phyloP scores from a whole-genome alignment of 2,329 filamentous ascomycete genomes.

The Trichoderma endophyticum region DNA sequence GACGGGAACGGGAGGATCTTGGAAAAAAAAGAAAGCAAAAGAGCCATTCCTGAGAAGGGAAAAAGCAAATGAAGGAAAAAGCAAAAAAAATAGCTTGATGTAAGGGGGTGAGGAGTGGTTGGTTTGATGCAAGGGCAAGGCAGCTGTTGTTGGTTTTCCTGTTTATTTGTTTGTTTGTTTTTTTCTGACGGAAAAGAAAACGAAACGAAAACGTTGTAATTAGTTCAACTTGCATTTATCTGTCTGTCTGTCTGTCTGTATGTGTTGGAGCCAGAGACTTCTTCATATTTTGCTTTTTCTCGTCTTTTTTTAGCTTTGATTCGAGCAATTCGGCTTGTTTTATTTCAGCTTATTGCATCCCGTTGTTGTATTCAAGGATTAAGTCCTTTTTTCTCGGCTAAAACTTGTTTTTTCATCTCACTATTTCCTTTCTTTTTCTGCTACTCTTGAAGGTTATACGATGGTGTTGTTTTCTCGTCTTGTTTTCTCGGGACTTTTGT shows the following conservation, averaged over 20 bases:
- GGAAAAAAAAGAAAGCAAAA: conserved; percentile 8
- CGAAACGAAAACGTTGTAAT: conserved; percentile 3
- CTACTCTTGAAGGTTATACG: not conserved
- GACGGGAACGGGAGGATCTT: conserved; percentile 11
- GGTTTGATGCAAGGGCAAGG: not conserved
- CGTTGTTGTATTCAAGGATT: not conserved
- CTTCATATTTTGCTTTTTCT: not conserved
- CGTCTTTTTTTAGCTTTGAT: not conserved
- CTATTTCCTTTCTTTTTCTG: not conserved
- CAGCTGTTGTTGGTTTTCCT: not conserved
- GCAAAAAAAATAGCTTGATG: not conserved
- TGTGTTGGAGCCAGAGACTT: not conserved
- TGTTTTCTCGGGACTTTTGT: not conserved
- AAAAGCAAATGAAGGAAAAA: not conserved
- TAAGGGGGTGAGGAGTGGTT: not conserved
- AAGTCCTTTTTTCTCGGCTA: not conserved
- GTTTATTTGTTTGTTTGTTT: not conserved
- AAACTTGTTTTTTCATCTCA: not conserved
- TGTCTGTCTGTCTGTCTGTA: not conserved
- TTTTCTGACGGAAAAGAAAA: not conserved
- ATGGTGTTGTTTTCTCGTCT: not conserved
- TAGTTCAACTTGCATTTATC: not conserved
- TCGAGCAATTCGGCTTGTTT: not conserved
- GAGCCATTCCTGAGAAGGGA: not conserved
- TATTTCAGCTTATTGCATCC: not conserved